These are phyloP conservation scores for Rostrohypoxylon terebratum DNA, from an alignment of 495 filamentous ascomycete genomes.

Conservation along the genomic window DNA sequence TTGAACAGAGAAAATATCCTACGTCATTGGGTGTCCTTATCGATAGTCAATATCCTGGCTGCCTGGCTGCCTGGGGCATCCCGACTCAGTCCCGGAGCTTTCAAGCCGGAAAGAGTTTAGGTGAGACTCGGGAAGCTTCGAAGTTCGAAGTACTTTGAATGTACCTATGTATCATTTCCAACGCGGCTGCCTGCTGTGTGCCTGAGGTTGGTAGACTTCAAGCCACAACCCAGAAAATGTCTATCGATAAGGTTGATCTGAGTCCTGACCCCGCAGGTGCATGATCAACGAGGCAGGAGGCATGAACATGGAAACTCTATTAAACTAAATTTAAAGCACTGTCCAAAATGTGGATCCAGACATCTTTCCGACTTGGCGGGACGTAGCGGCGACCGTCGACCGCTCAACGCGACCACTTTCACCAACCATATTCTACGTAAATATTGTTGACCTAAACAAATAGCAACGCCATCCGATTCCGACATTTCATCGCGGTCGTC, in stretches of 20 bases:
- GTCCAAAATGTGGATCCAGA: not conserved
- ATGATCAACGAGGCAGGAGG: not conserved
- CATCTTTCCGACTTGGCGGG: conserved; percentile 10
- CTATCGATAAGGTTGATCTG: conserved; percentile 30
- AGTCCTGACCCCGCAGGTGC: conserved; percentile 32
- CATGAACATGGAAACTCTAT: not conserved
- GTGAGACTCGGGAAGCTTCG: not conserved
- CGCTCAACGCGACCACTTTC: conserved; percentile 40
- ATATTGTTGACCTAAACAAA: conserved; percentile 30
- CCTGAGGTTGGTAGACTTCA: not conserved
- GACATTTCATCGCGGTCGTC: not conserved
- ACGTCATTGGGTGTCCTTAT: conserved; percentile 40
- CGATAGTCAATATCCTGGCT: conserved; percentile 19
- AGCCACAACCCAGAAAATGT: conserved; percentile 21
- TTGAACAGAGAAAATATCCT: conserved; percentile 26
- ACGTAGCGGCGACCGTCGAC: conserved; percentile 28
- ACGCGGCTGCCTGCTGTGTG: conserved; percentile 1
- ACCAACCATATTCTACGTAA: conserved; percentile 15
- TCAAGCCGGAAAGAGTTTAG: conserved; percentile 26
- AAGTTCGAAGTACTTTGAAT: conserved; percentile 3
- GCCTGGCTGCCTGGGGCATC: not conserved
- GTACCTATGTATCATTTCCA: not conserved
- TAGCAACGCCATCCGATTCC: conserved; percentile 4
- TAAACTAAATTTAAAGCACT: conserved; percentile 5
- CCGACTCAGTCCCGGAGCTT: conserved; percentile 17